phyloP scores from a whole-genome alignment of 768 basidiomycete genomes.

The Podaxis sp. region DNA sequence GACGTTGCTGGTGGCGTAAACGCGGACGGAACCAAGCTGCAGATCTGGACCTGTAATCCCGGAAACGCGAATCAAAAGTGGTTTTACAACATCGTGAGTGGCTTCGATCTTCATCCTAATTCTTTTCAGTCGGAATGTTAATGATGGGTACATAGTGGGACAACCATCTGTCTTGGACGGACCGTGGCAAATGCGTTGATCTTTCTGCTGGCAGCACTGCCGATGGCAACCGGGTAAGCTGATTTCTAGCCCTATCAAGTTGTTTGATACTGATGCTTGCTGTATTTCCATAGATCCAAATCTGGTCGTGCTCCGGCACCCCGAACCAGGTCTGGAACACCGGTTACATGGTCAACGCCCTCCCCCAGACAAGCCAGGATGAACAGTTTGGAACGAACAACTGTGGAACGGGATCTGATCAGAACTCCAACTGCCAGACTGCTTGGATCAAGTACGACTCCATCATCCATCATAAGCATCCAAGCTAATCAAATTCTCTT shows the following conservation, averaged over 20 bases:
- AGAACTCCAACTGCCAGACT: slow-evolving; percentile 69
- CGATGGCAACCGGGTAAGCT: slow-evolving; percentile 41
- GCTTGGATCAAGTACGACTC: slow-evolving; percentile 55
- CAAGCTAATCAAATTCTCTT: slow-evolving; percentile 10
- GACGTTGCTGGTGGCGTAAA: slow-evolving; percentile 43
- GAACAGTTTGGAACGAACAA: slow-evolving; percentile 66
- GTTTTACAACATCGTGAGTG: slow-evolving; percentile 41
- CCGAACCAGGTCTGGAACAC: slow-evolving; percentile 55
- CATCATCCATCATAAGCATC: slow-evolving; percentile 19
- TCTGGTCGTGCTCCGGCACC: slow-evolving; percentile 43
- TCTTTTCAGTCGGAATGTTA: not conserved
- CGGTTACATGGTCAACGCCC: slow-evolving; percentile 39
- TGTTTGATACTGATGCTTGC: not conserved
- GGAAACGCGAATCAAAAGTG: slow-evolving; percentile 45
- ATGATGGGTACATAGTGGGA: slow-evolving; percentile 23
- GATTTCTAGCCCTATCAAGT: not conserved
- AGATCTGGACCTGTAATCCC: slow-evolving; percentile 48
- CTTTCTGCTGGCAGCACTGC: slow-evolving; percentile 37
- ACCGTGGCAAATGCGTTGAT: slow-evolving; percentile 50
- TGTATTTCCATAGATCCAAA: slow-evolving; percentile 34
- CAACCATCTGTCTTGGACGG: slow-evolving; percentile 44
- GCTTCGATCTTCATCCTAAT: not conserved
- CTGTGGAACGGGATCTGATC: slow-evolving; percentile 60
- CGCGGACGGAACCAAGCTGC: slow-evolving; percentile 44
- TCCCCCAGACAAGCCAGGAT: slow-evolving; percentile 50